Conservation (phyloP, 768 basidiomycete species). For the Tylopilus felleus region DNA sequence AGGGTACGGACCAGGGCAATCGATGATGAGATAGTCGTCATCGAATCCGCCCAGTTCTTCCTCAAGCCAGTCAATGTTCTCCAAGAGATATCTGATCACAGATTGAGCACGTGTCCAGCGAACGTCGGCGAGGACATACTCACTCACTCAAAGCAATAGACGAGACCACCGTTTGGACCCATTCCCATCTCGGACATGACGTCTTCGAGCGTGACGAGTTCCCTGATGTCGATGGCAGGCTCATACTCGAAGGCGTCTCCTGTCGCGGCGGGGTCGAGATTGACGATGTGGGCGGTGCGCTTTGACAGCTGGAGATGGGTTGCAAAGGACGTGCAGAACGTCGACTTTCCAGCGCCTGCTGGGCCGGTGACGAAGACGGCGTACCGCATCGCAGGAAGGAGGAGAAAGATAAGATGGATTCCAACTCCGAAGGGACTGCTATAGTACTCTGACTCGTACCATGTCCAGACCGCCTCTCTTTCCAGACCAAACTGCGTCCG, state of each 20-base stretch:
- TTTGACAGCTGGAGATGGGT: conserved; percentile 83
- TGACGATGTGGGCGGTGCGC: conserved; percentile 88
- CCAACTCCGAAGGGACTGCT: conserved; percentile 25
- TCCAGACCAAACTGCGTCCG: conserved; percentile 66
- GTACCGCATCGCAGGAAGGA: conserved; percentile 66
- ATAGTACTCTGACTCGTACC: conserved; percentile 10
- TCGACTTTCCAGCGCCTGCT: conserved; percentile 97
- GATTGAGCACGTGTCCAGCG: background rate
- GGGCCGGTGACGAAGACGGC: conserved; percentile 91
- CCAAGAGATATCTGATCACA: conserved; percentile 74
- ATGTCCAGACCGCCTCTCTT: conserved; percentile 80
- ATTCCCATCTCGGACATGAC: conserved; percentile 94
- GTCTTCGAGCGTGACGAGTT: conserved; percentile 89
- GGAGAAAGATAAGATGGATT: conserved; percentile 19
- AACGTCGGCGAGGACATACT: conserved; percentile 33
- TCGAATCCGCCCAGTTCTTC: conserved; percentile 94
- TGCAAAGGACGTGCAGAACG: conserved; percentile 83
- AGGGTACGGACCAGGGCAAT: conserved; percentile 73
- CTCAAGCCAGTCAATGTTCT: conserved; percentile 98
- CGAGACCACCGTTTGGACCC: conserved; percentile 94
- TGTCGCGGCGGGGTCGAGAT: conserved; percentile 93
- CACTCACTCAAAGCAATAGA: conserved; percentile 99
- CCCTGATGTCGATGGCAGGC: conserved; percentile 90
- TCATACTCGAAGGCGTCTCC: conserved; percentile 86
- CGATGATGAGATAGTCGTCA: conserved; percentile 91